A percentile compares a stretch with the other conserved stretches of the same genome.
Conservation (phyloP, 2,329 filamentous ascomycete species). For the Phialemonium atrogriseum region DNA sequence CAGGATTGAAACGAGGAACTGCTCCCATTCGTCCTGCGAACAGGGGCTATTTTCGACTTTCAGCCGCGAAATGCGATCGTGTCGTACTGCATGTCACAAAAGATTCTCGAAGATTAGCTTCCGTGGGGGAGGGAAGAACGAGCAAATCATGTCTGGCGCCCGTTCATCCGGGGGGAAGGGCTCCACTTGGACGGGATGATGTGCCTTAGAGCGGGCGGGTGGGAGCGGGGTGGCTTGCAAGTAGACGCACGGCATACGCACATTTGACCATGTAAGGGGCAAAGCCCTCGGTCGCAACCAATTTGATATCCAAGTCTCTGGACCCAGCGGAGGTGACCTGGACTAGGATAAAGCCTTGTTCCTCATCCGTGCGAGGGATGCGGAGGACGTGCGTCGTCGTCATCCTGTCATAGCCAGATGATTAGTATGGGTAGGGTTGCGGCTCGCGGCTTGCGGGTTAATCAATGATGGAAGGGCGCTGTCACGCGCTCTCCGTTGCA, state of each 20-base stretch:
- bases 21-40: constrained; percentile 58
- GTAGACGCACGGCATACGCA: constrained; percentile 29
- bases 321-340: constrained; percentile 42
- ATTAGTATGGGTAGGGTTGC: no score
- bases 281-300: constrained; percentile 61
- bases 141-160: no score
- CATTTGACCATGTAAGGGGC: constrained; percentile 48
- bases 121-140: not conserved
- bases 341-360: constrained; percentile 49
- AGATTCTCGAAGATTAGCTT: constrained; percentile 1
- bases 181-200: not conserved
- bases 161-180: no score
- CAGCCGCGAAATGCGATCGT: constrained; percentile 44
- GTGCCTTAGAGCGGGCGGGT: constrained; percentile 5
- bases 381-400: constrained; percentile 38
- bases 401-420: constrained; percentile 13
- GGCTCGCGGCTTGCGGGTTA: no score
- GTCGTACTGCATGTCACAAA: constrained; percentile 45
- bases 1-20: constrained; percentile 49
- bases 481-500: not conserved
- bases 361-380: constrained; percentile 42
- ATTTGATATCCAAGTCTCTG: constrained; percentile 53
- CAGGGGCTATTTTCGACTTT: constrained; percentile 46
- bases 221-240: constrained; percentile 6
- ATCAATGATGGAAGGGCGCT: no score